Evolutionary conservation across 2,329 filamentous ascomycete species (phyloP), one percentile per base, ranked within the genome.

Genomic region (Stagonosporopsis rhizophila): DNA sequence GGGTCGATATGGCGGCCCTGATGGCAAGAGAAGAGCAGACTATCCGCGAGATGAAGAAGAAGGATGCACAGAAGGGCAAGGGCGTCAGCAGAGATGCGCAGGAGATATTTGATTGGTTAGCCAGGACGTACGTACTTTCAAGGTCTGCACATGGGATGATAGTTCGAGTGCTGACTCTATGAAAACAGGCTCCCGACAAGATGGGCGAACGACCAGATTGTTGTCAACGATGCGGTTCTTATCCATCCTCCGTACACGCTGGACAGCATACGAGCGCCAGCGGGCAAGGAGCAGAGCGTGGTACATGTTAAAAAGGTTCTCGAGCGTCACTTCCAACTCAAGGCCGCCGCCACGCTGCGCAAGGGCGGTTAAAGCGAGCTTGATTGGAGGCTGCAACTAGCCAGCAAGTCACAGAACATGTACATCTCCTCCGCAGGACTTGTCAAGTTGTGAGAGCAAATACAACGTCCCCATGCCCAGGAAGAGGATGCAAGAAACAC

Each of bases 21-120:
- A 80, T 81, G 64, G 75, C 79, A 42, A 80, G 86, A 17, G 85
- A 87, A 70, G 80, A 82, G 25, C 80, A 79, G 54, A 83, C 83
- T 9, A 77, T 89, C 27, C 75, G 79, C 11, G 80, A 84, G 62
- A 75, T 85, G 62, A 83, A 86, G 67, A 82, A 86, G 58, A 73
- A 80, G 58, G 85, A 87, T 61, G 78, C 80, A n/a, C 80, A 82
- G 51, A 79, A 81, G 56, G 85, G 85, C 51, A 86, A 85, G 72
- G 85, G 85, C 9, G 86, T 88, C 7, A 84, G 79, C 34, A 80
- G 78, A 34, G 85, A 87, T 60, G 86, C 82, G 23, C 86, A 89
- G 73, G 85, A 86, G 50, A 77, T 89, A 15, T 89, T 86, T 64
- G 85, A 88, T 75, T 80, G 82, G 11, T 80, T 89, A 50, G 82